Base-by-base conservation (phyloP, 352 stramenopile species). In the Globisporangium alternatum region DNA sequence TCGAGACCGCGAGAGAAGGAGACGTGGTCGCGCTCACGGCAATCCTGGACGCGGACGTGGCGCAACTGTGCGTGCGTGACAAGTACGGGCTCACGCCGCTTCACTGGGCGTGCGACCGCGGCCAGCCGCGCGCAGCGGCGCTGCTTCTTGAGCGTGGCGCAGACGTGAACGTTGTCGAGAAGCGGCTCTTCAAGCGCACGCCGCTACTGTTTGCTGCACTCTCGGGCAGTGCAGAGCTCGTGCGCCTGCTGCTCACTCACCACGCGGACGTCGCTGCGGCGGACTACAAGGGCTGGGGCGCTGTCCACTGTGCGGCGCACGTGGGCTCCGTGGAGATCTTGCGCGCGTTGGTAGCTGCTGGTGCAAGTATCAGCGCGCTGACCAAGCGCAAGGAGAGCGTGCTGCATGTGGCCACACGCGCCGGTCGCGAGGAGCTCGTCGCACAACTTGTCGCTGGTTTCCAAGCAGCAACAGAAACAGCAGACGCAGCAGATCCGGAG, bases 71-170 rank as follows among this genome's bases (percentile, higher is more conserved):
- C 43, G 61, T 69, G 58, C 66, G 72, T 19, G 83, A 91, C 75
- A 89, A 91, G 73, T 93, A 91, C 67, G 71, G 71, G 1, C 73
- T 93, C 62, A 90, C 81, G 37, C 66, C 80, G 33, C 67, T 93
- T 62, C 81, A 93, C 70, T 93, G 84, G 84, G 78, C 81, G 10
- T 80, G 78, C 31, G 84, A 93, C 33, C 73, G 79, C 25, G 80
- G 75, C 10, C 62, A 90, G n/a, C 56, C 55, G 1, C 68, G 39
- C 2, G 61, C 67, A 6, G 70, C 67, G 6, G 33, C 55, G 21
- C 64, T 80, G 25, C 67, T 93, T 33, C 60, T 93, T 3, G 64
- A 62, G 21, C 22, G 65, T 43, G 74, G 77, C 8, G 75, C 74
- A 5, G 73, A 91, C 54, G 75, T 72, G 3, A 74, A 90, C 47